phyloP scores from a whole-genome alignment of 768 basidiomycete genomes.

The Ephemerocybe angulata region DNA sequence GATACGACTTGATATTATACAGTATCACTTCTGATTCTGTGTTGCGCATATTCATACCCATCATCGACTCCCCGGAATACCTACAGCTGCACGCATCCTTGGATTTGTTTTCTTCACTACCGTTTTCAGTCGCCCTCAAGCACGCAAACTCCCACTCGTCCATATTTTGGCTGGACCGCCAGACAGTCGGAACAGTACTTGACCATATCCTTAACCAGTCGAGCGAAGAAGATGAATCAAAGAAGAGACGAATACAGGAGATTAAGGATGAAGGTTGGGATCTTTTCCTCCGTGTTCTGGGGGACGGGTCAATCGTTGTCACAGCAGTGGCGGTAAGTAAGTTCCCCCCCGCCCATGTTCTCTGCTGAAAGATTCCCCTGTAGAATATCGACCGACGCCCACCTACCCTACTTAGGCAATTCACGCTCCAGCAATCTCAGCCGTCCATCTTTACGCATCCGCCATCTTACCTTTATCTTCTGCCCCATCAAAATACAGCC shows the following conservation, averaged over 20 bases:
- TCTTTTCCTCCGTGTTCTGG: conserved; percentile 67
- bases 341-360: not conserved
- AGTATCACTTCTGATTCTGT: conserved; percentile 82
- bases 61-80: conserved; percentile 79
- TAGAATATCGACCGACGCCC: conserved; percentile 89
- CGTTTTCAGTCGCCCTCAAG: conserved; percentile 33
- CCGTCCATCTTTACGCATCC: conserved; percentile 44
- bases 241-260: conserved; percentile 50
- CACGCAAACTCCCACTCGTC: conserved; percentile 39
- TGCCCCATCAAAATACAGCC: conserved; percentile 43
- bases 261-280: conserved; percentile 75
- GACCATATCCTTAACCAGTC: conserved; percentile 35
- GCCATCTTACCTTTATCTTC: conserved; percentile 50
- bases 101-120: conserved; percentile 63
- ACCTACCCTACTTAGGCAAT: conserved; percentile 75
- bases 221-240: conserved; percentile 41
- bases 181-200: conserved; percentile 49
- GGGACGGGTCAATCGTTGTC: conserved; percentile 70
- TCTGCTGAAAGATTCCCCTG: conserved; percentile 4
- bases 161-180: conserved; percentile 69
- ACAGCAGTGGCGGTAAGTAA: conserved; percentile 67
- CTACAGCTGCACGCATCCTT: conserved; percentile 82
- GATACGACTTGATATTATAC: conserved; percentile 76
- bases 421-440: conserved; percentile 64
- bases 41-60: conserved; percentile 81